phyloP scores from a whole-genome alignment of 306 rosid genomes.

The Gynostemma pentaphyllum region DNA sequence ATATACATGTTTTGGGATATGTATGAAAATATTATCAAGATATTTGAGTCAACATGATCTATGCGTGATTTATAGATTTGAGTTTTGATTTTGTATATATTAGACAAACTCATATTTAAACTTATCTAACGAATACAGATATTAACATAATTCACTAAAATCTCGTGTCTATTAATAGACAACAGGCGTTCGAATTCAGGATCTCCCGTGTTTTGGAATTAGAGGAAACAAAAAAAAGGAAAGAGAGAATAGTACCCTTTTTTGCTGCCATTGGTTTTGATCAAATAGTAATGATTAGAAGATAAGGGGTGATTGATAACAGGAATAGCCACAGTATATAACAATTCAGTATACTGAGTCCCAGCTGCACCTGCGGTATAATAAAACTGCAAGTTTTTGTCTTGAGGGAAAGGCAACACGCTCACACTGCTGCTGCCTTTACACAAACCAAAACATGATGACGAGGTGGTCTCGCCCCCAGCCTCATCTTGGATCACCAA shows the following conservation, averaged over 20 bases:
- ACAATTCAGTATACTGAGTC: conserved; percentile 5
- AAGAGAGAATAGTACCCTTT: conserved; percentile 43
- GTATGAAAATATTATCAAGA: too few relatives aligned
- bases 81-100: too few relatives aligned
- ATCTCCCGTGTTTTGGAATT: too few relatives aligned
- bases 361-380: conserved; percentile 28
- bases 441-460: conserved; percentile 34
- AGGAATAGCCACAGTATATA: conserved; percentile 49
- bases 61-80: too few relatives aligned
- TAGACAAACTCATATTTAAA: too few relatives aligned
- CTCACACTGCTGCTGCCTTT: conserved; percentile 21
- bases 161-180: too few relatives aligned
- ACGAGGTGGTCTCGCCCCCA: conserved; percentile 18
- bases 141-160: too few relatives aligned
- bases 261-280: conserved; percentile 29
- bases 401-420: conserved; percentile 61
- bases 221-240: too few relatives aligned
- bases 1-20: too few relatives aligned
- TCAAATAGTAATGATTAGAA: conserved; percentile 51
- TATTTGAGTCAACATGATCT: too few relatives aligned
- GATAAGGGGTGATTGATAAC: conserved; percentile 54
- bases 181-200: too few relatives aligned
- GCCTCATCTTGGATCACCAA: conserved; percentile 55
- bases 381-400: conserved; percentile 35
- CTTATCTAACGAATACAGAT: too few relatives aligned